Evolutionary conservation across 2,329 filamentous ascomycete species (phyloP).

Genomic region (Fusarium nelsonii): DNA sequence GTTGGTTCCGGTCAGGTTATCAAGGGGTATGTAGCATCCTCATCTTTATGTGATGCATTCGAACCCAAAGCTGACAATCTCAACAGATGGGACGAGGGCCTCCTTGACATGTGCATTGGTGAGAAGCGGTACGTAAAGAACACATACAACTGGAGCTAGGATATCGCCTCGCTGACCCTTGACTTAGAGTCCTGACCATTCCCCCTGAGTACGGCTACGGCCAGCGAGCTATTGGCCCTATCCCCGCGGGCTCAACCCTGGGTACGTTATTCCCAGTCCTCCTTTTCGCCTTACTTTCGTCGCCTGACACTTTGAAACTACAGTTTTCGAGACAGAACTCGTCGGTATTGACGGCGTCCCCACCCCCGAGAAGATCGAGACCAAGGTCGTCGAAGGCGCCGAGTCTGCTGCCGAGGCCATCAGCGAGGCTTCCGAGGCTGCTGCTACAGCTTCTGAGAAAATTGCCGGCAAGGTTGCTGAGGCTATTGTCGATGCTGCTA

Average conservation of each 20-base stretch:
- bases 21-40: constrained; percentile 72
- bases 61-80: constrained; percentile 36
- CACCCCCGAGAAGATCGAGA: constrained; percentile 54
- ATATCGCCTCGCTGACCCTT: constrained; percentile 25
- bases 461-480: constrained; percentile 61
- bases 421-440: constrained; percentile 56
- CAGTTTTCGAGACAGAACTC: constrained; percentile 92
- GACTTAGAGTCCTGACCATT: constrained; percentile 79
- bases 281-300: constrained; percentile 23
- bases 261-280: constrained; percentile 60
- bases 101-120: constrained; percentile 94
- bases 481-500: constrained; percentile 61
- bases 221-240: constrained; percentile 79
- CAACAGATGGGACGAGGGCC: constrained; percentile 85
- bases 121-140: constrained; percentile 75
- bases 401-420: constrained; percentile 45
- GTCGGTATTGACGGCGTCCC: constrained; percentile 82
- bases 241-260: constrained; percentile 83
- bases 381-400: constrained; percentile 45
- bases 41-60: constrained; percentile 14
- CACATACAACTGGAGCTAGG: background rate
- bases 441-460: constrained; percentile 53
- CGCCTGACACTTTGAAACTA: constrained; percentile 33
- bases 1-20: constrained; percentile 89
- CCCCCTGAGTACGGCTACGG: constrained; percentile 91